phyloP scores from a whole-genome alignment of 1,284 basidiomycete species.

The Anthracocystis panici-leucophaei region DNA sequence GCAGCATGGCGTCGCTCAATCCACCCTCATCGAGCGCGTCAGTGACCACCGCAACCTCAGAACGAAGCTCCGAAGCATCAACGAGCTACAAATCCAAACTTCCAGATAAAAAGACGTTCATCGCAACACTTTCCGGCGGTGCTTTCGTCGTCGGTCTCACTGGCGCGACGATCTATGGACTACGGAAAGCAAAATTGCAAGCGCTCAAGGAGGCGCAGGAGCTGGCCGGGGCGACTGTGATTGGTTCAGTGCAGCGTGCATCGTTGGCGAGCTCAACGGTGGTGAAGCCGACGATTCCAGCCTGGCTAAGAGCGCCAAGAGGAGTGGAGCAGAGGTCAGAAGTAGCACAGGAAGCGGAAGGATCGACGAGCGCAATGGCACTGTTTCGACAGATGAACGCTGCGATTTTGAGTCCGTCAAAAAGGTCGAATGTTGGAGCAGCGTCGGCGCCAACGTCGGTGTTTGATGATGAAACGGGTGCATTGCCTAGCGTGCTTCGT shows the following conservation, averaged over 20 bases:
- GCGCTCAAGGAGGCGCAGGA: conserved; percentile 45
- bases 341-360: neutral
- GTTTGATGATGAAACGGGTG: conserved; percentile 40
- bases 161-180: conserved; percentile 44
- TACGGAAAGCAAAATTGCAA: conserved; percentile 38
- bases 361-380: conserved; percentile 12
- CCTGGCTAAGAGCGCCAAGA: neutral
- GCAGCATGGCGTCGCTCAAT: conserved; percentile 23
- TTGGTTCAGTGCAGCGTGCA: neutral
- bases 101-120: conserved; percentile 52
- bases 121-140: conserved; percentile 43
- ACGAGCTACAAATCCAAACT: conserved; percentile 36
- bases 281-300: neutral
- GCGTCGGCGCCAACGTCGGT: conserved; percentile 40
- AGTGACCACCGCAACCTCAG: neutral
- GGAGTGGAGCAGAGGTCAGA: neutral
- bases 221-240: conserved; percentile 20
- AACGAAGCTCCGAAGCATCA: conserved; percentile 15
- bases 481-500: conserved; percentile 30
- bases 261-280: neutral
- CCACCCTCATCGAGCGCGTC: no score
- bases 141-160: conserved; percentile 49
- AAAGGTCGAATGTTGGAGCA: neutral
- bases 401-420: conserved; percentile 25
- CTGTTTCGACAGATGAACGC: conserved; percentile 39